phyloP scores from a whole-genome alignment of 495 filamentous ascomycete genomes.

The Xylaria telfairii region DNA sequence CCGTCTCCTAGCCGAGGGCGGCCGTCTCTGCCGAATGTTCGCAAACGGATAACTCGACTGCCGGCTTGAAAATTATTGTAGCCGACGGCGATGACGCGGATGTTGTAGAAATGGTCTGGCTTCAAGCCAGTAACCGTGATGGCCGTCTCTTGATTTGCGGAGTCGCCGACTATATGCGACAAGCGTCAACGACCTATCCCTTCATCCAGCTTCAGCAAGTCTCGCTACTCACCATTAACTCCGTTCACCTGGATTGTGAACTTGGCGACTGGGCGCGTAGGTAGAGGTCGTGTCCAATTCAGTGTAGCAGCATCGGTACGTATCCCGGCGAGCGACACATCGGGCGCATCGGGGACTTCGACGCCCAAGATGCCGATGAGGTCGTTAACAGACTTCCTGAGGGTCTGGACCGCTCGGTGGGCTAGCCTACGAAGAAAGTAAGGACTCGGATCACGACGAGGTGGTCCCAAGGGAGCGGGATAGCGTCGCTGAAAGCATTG shows the following conservation, averaged over 20 bases:
- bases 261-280: constrained; percentile 78
- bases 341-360: constrained; percentile 87
- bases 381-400: constrained; percentile 87
- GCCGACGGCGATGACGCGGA: constrained; percentile 88
- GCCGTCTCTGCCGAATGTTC: constrained; percentile 64
- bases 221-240: constrained; percentile 70
- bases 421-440: constrained; percentile 35
- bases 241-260: constrained; percentile 94
- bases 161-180: constrained; percentile 74
- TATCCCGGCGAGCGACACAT: constrained; percentile 91
- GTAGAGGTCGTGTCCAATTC: constrained; percentile 84
- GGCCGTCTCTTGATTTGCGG: constrained; percentile 81
- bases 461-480: background rate
- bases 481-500: background rate
- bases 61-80: constrained; percentile 89
- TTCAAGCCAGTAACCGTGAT: constrained; percentile 86
- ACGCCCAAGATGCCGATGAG: constrained; percentile 89
- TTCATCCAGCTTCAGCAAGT: background rate
- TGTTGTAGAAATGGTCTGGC: constrained; percentile 86
- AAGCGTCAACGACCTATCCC: constrained; percentile 26
- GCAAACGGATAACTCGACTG: constrained; percentile 81
- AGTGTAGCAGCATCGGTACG: constrained; percentile 85
- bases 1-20: constrained; percentile 61
- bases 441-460: constrained; percentile 18
- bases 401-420: constrained; percentile 72